phyloP scores from a whole-genome alignment of 768 basidiomycete genomes.

The Pleurotus tuber-regium region DNA sequence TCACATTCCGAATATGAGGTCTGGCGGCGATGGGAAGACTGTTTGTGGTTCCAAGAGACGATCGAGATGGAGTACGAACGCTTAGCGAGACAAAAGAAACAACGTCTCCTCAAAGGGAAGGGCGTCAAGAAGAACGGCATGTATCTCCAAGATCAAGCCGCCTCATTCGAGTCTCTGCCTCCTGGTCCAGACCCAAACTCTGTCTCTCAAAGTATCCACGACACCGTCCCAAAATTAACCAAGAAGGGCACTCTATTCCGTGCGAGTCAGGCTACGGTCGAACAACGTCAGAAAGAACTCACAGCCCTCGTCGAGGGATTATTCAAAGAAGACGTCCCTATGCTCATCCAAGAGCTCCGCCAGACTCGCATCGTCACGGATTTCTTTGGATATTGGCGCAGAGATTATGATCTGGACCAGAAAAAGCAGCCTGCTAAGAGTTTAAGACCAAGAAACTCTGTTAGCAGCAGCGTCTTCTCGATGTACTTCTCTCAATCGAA shows the following conservation, averaged over 20 bases:
- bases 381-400: constrained; percentile 78
- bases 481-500: constrained; percentile 54
- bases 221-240: constrained; percentile 61
- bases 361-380: constrained; percentile 56
- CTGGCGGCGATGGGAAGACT: constrained; percentile 84
- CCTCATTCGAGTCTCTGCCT: constrained; percentile 84
- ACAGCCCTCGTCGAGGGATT: constrained; percentile 55
- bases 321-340: constrained; percentile 59
- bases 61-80: constrained; percentile 65
- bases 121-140: constrained; percentile 75
- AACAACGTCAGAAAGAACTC: constrained; percentile 65
- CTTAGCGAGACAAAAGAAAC: constrained; percentile 64
- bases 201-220: constrained; percentile 65
- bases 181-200: constrained; percentile 76
- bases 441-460: constrained; percentile 36
- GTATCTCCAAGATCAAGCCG: constrained; percentile 67
- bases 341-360: constrained; percentile 64
- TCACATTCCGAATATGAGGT: constrained; percentile 59
- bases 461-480: constrained; percentile 56
- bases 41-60: constrained; percentile 69
- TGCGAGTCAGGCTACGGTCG: constrained; percentile 61
- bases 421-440: constrained; percentile 29
- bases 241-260: constrained; percentile 76
- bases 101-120: constrained; percentile 69
- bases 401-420: constrained; percentile 61